Evolutionary conservation across 116 monocot genomes (phyloP), one percentile per base, ranked within the genome.

Genomic region (Trichopus zeylanicus): DNA sequence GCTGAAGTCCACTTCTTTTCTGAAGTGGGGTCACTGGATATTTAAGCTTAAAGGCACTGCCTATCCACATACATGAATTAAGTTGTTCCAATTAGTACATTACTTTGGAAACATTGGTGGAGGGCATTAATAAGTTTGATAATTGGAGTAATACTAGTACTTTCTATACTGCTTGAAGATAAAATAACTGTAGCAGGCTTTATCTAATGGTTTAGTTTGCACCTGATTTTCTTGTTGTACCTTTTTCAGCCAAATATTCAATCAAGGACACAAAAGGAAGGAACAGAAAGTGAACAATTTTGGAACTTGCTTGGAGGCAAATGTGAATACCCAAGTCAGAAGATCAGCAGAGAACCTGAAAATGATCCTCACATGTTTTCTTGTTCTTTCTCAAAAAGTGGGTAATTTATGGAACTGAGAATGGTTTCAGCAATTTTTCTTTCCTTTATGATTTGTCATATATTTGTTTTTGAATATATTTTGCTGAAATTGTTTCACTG

Each of bases 311-410:
- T 88, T 34, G 88, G 88, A 52, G 77, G 68, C 15, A 80, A 75
- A 72, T 53, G 53, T 48, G 81, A 88, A 61, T 78, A 88, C 53
- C 75, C 88, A 16, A 88, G 72, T 42, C 74, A 80, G 72, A 84
- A 75, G 55, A 69, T 73, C 3, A 70, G 15, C 12, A 77, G 57
- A 47, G 70, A 80, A 34, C 48, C 39, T 48, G 68, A 65, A 54
- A 65, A 67, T 66, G 83, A 83, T 64, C 88, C 88, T 56, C 88
- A 75, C 31, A 38, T 88, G 38, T 88, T 88, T 19, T 69, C 75
- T 57, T 88, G 81, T 52, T 31, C 51, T 35, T 71, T 72, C 21
- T 72, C 66, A 21, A 70, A 84, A 66, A 84, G 88, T 83, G 67
- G 23, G 34, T 28, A 47, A 18, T 42, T 7, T 5, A 32, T 35